Evolutionary conservation across 106 monocot genomes (phyloP), one percentile per base, ranked within the genome.

Genomic region (Acorus calamus): DNA sequence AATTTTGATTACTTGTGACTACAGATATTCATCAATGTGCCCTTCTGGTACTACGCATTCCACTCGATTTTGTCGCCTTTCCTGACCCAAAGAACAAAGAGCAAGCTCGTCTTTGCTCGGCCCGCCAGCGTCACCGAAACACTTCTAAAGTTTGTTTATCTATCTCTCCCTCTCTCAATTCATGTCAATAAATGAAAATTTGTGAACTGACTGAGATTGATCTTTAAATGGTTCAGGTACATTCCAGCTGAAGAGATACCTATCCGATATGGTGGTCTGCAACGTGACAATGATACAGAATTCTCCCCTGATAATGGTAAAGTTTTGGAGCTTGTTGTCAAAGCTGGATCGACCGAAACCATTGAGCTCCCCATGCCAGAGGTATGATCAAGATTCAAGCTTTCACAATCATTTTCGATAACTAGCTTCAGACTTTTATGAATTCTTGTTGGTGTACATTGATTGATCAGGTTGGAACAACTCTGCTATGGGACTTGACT

Each of bases 11-110:
- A 56, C 46, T 50, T 41, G 1, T 46, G 5, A 49, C 13, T 73
- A 28, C 52, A 89, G 89, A 79, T 90, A 47, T 70, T 90, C 62
- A 76, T 92, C 72, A 86, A 87, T 67, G 87, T 83, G 28, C 86
- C 91, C 3, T 92, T 80, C 59, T 92, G 91, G 91, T 92, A 87
- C 62, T 77, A 74, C 13, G 91, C 86, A 3, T 66, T 86, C 68
- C 63, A 79, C 13, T 61, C 79, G 54, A 13, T 92, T 0, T 6
- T 92, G 42, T 74, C 76, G n/a, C 91, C 91, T 8, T 92, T 92
- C 74, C 54, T 92, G 14, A 92, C 91, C 47, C 87, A 84, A 74
- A 81, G 91, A 68, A 92, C 86, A 54, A 86, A 74, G 76, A 92
- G 87, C 87, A 92, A 92, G 71, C 75, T 92, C 55, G 72, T 87